These are phyloP conservation scores for Aspergillus panamensis DNA, from an alignment of 495 filamentous ascomycete species.

Conservation along the genomic window DNA sequence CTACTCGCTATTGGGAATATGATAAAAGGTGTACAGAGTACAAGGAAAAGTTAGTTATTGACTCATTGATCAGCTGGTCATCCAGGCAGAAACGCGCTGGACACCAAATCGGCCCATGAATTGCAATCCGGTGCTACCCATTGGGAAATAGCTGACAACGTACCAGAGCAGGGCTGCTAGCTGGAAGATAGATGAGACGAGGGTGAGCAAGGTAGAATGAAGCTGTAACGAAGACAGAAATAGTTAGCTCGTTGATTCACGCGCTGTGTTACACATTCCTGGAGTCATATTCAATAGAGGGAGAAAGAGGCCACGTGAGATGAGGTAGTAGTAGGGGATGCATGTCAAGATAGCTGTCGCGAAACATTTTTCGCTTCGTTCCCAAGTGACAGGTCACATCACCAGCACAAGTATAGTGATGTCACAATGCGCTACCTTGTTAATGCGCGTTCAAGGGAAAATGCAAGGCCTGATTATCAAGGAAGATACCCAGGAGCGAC, in stretches of 20 bases:
- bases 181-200: slow-evolving; percentile 79
- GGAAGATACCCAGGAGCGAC: background rate
- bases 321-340: background rate
- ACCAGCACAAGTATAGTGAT: slow-evolving; percentile 4
- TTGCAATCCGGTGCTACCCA: slow-evolving; percentile 85
- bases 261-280: background rate
- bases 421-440: slow-evolving; percentile 9
- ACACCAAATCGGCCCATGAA: slow-evolving; percentile 84
- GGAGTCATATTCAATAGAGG: background rate
- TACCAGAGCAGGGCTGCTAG: slow-evolving; percentile 86
- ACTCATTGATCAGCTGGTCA: slow-evolving; percentile 60
- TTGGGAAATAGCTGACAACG: slow-evolving; percentile 95
- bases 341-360: background rate
- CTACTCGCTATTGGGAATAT: background rate
- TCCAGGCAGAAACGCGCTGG: slow-evolving; percentile 80
- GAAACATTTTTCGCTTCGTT: background rate
- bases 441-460: background rate
- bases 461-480: slow-evolving; percentile 10
- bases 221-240: slow-evolving; percentile 50
- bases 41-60: background rate
- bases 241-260: slow-evolving; percentile 9
- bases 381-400: slow-evolving; percentile 12
- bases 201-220: slow-evolving; percentile 73
- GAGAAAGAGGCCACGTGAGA: background rate
- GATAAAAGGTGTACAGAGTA: background rate